Conservation (phyloP, 2,329 filamentous ascomycete species). For the Lasiodiplodia citricola region DNA sequence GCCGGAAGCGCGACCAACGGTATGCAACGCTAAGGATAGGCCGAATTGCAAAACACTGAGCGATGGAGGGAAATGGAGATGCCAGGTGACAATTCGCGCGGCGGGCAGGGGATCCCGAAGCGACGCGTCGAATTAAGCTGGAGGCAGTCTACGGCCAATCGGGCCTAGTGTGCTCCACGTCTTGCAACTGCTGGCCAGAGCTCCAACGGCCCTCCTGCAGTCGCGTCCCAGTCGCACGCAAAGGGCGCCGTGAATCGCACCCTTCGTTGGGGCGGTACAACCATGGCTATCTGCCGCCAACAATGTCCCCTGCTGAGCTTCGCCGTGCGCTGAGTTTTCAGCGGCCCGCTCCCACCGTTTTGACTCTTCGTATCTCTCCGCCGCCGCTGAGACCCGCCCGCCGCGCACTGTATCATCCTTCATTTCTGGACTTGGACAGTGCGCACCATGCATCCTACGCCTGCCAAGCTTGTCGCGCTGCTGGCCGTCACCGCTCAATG, state of each 20-base stretch:
- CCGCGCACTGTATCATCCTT: conserved; percentile 14
- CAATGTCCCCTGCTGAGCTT: not conserved
- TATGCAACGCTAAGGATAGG: conserved; percentile 21
- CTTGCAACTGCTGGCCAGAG: conserved; percentile 15
- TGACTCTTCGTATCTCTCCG: not conserved
- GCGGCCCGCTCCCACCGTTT: not conserved
- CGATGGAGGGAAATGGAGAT: conserved; percentile 12
- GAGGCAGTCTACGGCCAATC: not conserved
- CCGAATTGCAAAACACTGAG: conserved; percentile 8
- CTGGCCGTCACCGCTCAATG: conserved; percentile 29
- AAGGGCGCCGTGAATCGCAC: not conserved
- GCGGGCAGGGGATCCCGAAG: conserved; percentile 20
- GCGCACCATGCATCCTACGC: conserved; percentile 30
- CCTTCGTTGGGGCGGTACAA: not conserved
- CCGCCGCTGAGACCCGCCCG: conserved; percentile 1
- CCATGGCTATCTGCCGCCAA: not conserved
- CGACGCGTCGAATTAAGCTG: conserved; percentile 25
- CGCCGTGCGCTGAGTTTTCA: not conserved
- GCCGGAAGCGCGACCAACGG: conserved; percentile 7
- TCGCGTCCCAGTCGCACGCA: not conserved
- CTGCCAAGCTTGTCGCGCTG: conserved; percentile 27
- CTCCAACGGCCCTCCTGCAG: not conserved
- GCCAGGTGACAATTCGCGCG: conserved; percentile 17
- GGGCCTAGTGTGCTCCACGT: conserved; percentile 2
- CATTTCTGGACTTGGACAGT: not conserved